Base-by-base conservation (phyloP, 2,329 filamentous ascomycete genomes). In the Penicillium sp. region DNA sequence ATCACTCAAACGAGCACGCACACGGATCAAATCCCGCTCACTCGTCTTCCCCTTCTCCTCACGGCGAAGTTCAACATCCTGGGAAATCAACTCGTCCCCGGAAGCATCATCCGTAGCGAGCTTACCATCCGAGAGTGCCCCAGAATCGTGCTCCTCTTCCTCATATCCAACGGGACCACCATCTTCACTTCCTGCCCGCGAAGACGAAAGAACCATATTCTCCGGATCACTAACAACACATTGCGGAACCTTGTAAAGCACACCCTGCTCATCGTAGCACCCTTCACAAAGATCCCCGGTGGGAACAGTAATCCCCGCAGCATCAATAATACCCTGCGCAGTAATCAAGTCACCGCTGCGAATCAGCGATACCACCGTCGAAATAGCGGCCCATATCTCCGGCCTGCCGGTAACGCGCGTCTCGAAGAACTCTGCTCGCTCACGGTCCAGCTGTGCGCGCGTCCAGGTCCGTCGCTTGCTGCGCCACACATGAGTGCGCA, bases 371-470 rank as follows among this genome's bases (percentile, higher is more conserved):
- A 91, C 80, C 0, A 87, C 88, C 1, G 85, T 78, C 45, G 82
- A 82, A 15, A 97, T 74, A 0, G 90, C 87, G 65, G 85, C 85
- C 93, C 93, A 97, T 27, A 94, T 83, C 73, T 96, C 90, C 5
- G 82, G 68, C 4, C 85, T 82, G 2, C 91, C 91, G 0, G 88
- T 89, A 16, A 95, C 90, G 46, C 91, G 81, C 1, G 92, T 97
- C 60, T 97, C 92, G 74, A 96, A 97, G 79, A 95, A 97, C 60
- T 91, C 91, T 48, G 77, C 78, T 48, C 93, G 84, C 75, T 96
- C 90, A 33, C 81, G 81, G 57, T 86, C 84, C 2, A 96, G 79
- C 52, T 87, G 79, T 16, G 76, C 70, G n/a, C 83, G 84, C 1
- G 89, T 92, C 90, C 90, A 95, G 16, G 77, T 74, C 21, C 84